Conservation (phyloP, 129 eudicot species). For the Saposhnikovia divaricata region DNA sequence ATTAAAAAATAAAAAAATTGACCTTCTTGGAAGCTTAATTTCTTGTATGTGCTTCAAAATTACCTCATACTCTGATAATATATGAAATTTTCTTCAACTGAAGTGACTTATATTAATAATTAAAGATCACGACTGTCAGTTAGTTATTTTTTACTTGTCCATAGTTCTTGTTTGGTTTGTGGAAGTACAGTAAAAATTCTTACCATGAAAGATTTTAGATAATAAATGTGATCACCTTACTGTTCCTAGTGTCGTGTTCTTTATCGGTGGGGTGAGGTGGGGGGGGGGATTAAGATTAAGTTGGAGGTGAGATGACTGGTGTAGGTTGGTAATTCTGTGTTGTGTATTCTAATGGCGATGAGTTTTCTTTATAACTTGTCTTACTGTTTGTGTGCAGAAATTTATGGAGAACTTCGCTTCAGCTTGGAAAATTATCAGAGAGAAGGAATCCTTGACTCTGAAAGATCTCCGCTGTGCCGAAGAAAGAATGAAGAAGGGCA, state of each 20-base stretch:
- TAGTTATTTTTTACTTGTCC: background rate
- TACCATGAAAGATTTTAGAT: no score
- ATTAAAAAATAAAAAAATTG: no score
- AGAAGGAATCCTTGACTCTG: conserved; percentile 41
- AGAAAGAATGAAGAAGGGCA: conserved; percentile 17
- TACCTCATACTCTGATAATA: background rate
- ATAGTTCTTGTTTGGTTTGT: background rate
- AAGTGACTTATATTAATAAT: no score
- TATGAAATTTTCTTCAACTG: no score
- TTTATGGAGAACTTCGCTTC: conserved; percentile 32
- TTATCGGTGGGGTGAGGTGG: no score
- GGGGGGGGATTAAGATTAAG: background rate
- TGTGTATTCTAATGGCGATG: background rate
- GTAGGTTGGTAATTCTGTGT: background rate
- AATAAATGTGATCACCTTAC: no score
- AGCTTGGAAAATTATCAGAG: conserved; percentile 59
- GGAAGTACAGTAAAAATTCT: background rate
- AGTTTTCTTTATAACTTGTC: background rate
- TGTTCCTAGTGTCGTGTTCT: no score
- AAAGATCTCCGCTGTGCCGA: conserved; percentile 35
- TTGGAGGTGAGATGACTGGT: background rate
- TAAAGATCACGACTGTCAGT: background rate
- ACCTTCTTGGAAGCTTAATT: background rate
- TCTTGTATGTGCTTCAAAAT: background rate
- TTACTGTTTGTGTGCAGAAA: background rate